Base-by-base conservation (phyloP, 257 asterid species). In the Solanum clarkiae region DNA sequence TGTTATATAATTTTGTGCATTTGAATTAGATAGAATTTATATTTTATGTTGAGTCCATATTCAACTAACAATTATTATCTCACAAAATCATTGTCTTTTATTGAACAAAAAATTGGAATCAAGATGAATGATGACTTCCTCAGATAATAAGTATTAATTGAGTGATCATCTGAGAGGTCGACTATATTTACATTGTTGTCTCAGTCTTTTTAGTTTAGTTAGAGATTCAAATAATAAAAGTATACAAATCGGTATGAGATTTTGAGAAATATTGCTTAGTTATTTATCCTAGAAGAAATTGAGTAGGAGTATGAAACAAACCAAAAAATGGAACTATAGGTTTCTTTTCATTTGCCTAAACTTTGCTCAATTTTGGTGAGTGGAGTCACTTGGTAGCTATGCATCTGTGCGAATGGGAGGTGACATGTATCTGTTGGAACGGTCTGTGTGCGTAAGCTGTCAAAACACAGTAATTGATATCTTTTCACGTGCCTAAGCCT, bases 221-320 rank as follows among this genome's bases (percentile, higher is more conserved):
- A 51, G 82, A 51, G 26, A 51, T 51, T 77, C 22, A 47, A 36
- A 36, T 36, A 36, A 15, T 77, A 8, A 0, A 24, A 77, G 63
- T 26, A 51, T 77, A 24, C 47, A 77, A 51, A 26, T 26, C 15
- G n/a, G 10, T 26, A 10, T 51, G 13, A 5, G 54, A 70, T 40
- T 77, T 77, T 8, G 47, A 17, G n/a, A 26, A 32, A 10, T 77
- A 51, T 18, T 77, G 45, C 82, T 77, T 14, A 77, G 15, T 77
- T 51, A 51, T 24, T 51, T 15, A n/a, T 77, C 15, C 26, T 69
- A 36, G 9, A 8, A 69, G 77, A 69, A 36, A 36, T 69, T 69
- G 51, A 36, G 77, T 36, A 69, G 54, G 8, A 45, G 80, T 40
- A 70, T 70, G 80, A n/a, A 70, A 10, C 80, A 70, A 70, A 40